Conservation (phyloP, 371 early-diverging fungal genomes). For the Polyrhizophydium stewartii region DNA sequence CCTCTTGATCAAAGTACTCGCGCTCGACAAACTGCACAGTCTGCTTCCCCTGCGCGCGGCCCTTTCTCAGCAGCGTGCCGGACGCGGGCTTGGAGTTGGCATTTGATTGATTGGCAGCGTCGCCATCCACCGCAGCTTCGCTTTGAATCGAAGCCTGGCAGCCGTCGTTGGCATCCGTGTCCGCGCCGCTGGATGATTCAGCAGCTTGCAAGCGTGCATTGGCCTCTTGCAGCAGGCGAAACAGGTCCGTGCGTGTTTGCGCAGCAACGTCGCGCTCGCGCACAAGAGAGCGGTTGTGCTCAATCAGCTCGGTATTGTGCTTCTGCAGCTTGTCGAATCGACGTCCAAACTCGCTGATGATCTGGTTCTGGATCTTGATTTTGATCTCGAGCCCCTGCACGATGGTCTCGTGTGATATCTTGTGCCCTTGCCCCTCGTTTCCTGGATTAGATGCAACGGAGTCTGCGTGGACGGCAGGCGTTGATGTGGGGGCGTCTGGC, state of each 20-base stretch:
- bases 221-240: constrained; percentile 9
- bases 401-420: background rate
- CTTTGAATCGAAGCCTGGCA: background rate
- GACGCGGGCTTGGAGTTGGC: no score
- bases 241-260: constrained; percentile 2
- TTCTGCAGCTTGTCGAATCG: constrained; percentile 18
- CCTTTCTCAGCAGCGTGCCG: no score
- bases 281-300: background rate
- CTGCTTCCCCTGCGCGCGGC: background rate
- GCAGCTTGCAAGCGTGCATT: no score
- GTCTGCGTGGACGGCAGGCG: no score
- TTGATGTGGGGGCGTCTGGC: no score
- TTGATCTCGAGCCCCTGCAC: constrained; percentile 8
- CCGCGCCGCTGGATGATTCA: no score
- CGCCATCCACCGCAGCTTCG: background rate
- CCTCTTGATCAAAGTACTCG: constrained; percentile 2
- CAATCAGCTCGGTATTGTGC: constrained; percentile 1
- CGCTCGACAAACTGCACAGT: background rate
- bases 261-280: background rate
- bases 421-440: no score
- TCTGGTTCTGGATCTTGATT: constrained; percentile 14
- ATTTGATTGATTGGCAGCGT: no score
- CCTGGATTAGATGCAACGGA: no score
- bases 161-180: background rate
- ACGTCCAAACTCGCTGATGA: constrained; percentile 26